Percentiles rank a stretch among this genome's conserved stretches.
Conservation (phyloP, 2,329 filamentous ascomycete genomes). For the Exophiala oligosperma region DNA sequence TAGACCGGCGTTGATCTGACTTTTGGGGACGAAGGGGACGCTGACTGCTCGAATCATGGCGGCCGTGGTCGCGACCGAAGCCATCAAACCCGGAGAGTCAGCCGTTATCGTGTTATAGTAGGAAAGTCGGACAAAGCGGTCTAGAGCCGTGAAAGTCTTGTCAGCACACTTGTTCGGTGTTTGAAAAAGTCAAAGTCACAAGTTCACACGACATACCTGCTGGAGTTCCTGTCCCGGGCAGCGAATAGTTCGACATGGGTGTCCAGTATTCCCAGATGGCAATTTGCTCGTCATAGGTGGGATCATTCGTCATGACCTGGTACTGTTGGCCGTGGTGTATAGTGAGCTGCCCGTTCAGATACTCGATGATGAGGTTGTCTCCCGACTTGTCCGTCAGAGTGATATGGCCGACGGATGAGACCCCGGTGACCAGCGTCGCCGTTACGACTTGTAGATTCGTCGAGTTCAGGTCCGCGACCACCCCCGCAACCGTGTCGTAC, state of each 20-base stretch:
- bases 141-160: not conserved
- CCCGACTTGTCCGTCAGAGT: not conserved
- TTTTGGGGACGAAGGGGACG: not conserved
- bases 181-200: too few relatives aligned
- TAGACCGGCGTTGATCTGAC: slow-evolving; percentile 3
- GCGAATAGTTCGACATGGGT: not conserved
- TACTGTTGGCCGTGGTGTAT: not conserved
- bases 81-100: not conserved
- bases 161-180: too few relatives aligned
- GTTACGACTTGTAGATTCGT: slow-evolving; percentile 2
- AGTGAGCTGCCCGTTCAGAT: not conserved
- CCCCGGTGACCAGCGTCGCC: not conserved
- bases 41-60: slow-evolving; percentile 8
- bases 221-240: not conserved
- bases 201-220: not conserved
- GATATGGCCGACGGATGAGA: not conserved
- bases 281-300: not conserved
- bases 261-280: not conserved
- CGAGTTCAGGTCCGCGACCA: not conserved
- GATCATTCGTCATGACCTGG: not conserved
- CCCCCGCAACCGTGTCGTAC: not conserved
- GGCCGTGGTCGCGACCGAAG: slow-evolving; percentile 1
- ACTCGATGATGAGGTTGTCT: not conserved
- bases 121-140: slow-evolving; percentile 5
- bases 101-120: not conserved